Percentiles rank a stretch among this genome's conserved stretches.
Conservation (phyloP, 208 protist genomes). For the Wallacemonas rigidus region DNA sequence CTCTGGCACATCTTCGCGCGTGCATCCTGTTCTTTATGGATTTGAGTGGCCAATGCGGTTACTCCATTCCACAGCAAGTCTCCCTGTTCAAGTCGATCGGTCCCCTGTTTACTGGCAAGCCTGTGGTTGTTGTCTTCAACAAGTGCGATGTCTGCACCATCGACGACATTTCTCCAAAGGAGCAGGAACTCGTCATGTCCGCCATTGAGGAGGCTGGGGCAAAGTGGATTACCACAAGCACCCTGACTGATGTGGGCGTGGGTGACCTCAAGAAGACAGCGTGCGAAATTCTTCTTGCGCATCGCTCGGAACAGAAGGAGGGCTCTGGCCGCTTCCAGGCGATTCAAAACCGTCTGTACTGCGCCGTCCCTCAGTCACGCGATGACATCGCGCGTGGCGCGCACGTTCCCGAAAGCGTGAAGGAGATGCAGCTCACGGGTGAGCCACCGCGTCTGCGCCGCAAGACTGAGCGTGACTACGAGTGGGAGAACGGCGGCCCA, state of each 20-base stretch:
- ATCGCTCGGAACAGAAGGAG: slow-evolving; percentile 95
- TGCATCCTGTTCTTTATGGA: slow-evolving; percentile 99
- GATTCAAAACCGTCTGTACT: slow-evolving; percentile 93
- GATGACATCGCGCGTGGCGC: slow-evolving; percentile 82
- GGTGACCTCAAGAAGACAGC: slow-evolving; percentile 91
- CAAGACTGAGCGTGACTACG: slow-evolving; percentile 92
- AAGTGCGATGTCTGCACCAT: slow-evolving; percentile 98
- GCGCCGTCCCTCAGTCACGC: slow-evolving; percentile 82
- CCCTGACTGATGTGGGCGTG: slow-evolving; percentile 95
- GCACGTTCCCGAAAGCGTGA: slow-evolving; percentile 84
- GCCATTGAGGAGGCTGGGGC: slow-evolving; percentile 82
- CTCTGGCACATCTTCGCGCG: slow-evolving; percentile 97
- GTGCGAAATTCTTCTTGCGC: slow-evolving; percentile 95
- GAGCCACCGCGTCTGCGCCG: slow-evolving; percentile 55
- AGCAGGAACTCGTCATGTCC: slow-evolving; percentile 86
- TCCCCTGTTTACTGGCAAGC: slow-evolving; percentile 99
- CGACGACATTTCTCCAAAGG: slow-evolving; percentile 84
- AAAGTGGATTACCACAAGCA: slow-evolving; percentile 94
- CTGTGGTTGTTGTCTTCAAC: slow-evolving; percentile 99
- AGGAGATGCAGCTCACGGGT: slow-evolving; percentile 29
- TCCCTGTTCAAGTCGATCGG: slow-evolving; percentile 98
- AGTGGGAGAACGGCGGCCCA: slow-evolving; percentile 93
- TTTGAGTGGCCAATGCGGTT: slow-evolving; percentile 98
- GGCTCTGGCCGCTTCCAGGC: slow-evolving; percentile 89
- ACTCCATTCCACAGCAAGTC: slow-evolving; percentile 98